Percentiles rank a stretch among this genome's conserved stretches.
Conservation (phyloP, 1,284 basidiomycete genomes). For the Sphaerobolus stellatus region DNA sequence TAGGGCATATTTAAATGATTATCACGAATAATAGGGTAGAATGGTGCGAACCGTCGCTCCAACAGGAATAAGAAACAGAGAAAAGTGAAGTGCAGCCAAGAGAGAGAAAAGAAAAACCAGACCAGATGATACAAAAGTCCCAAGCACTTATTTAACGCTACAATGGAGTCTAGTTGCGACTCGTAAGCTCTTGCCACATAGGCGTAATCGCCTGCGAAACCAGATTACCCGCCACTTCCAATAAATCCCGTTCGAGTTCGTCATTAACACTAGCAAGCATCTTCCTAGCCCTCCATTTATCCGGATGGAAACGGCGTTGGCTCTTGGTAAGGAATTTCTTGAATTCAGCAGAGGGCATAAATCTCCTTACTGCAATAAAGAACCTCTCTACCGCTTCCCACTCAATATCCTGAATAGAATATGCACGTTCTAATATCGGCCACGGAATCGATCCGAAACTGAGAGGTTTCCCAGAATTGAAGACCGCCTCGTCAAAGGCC, state of each 20-base stretch:
- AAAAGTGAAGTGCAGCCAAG: no score
- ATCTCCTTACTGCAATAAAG: conserved; percentile 50
- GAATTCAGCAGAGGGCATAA: conserved; percentile 59
- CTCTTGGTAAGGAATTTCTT: conserved; percentile 63
- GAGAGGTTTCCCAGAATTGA: conserved; percentile 46
- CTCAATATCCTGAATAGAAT: conserved; percentile 61
- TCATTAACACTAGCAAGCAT: conserved; percentile 52
- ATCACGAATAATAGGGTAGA: no score
- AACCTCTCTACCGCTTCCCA: conserved; percentile 71
- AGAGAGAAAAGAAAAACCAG: no score
- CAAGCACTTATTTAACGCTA: no score
- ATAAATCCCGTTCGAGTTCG: conserved; percentile 49
- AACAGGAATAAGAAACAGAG: no score
- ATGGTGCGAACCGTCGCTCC: no score
- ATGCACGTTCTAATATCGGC: conserved; percentile 57
- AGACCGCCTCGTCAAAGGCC: conserved; percentile 62
- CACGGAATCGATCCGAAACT: conserved; percentile 64
- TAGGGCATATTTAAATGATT: no score
- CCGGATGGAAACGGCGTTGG: conserved; percentile 65
- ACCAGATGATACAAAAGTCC: no score
- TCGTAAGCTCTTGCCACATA: conserved; percentile 48
- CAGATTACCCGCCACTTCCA: conserved; percentile 61
- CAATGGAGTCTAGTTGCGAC: conserved; percentile 3
- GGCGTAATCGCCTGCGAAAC: conserved; percentile 63
- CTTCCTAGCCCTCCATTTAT: conserved; percentile 59